phyloP scores from a whole-genome alignment of 2,329 filamentous ascomycete genomes.

The Lachnellula occidentalis region DNA sequence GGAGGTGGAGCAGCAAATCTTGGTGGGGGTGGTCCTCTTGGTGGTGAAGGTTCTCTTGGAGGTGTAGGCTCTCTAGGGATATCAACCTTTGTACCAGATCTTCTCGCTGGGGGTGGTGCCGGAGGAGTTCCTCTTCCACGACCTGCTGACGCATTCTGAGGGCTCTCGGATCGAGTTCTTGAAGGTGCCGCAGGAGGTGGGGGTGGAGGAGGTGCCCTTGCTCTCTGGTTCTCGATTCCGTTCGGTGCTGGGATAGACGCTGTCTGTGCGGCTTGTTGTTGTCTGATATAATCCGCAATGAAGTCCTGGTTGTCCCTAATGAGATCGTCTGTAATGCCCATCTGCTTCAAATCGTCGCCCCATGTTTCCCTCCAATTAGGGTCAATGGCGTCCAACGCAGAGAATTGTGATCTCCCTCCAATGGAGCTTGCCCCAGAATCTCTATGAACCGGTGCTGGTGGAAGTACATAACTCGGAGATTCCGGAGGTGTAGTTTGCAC shows the following conservation, averaged over 20 bases:
- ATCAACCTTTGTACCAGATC: slow-evolving; percentile 50
- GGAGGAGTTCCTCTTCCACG: slow-evolving; percentile 38
- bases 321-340: slow-evolving; percentile 60
- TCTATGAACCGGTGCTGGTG: slow-evolving; percentile 31
- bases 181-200: slow-evolving; percentile 47
- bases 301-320: slow-evolving; percentile 65
- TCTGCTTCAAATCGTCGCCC: slow-evolving; percentile 56
- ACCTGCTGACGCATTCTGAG: slow-evolving; percentile 24
- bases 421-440: slow-evolving; percentile 43
- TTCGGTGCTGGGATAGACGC: slow-evolving; percentile 34
- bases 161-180: slow-evolving; percentile 28
- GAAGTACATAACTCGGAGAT: slow-evolving; percentile 42
- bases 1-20: slow-evolving; percentile 83
- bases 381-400: slow-evolving; percentile 58
- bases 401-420: slow-evolving; percentile 51
- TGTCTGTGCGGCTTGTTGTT: slow-evolving; percentile 47
- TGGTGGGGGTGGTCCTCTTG: slow-evolving; percentile 51
- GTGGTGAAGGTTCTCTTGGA: slow-evolving; percentile 66
- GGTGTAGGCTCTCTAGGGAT: slow-evolving; percentile 47
- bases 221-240: slow-evolving; percentile 39
- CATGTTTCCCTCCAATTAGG: slow-evolving; percentile 61
- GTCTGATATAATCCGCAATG: slow-evolving; percentile 58
- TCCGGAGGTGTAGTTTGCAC: slow-evolving; percentile 47
- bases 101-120: slow-evolving; percentile 56
- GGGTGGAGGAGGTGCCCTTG: slow-evolving; percentile 55